A percentile compares a stretch with the other conserved stretches of the same genome.
phyloP scores from a whole-genome alignment of 1,284 basidiomycete genomes.

The Ustilago curta region DNA sequence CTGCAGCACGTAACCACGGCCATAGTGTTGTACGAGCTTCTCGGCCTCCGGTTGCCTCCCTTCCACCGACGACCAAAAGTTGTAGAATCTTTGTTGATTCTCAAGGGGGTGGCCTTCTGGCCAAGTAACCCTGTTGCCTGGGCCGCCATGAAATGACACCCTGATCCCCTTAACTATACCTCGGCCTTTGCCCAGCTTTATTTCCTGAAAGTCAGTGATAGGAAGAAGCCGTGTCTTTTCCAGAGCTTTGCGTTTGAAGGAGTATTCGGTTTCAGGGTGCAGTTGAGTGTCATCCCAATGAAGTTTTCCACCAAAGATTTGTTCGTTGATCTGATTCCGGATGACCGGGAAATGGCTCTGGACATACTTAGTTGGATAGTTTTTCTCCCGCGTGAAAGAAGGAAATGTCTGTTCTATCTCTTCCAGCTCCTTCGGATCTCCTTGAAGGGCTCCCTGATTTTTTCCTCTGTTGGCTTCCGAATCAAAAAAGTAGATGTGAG shows the following conservation, averaged over 20 bases:
- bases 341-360: too few relatives aligned
- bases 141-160: neutral
- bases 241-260: neutral
- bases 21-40: neutral
- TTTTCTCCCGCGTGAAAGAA: too few relatives aligned
- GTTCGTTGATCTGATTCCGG: neutral
- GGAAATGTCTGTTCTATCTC: too few relatives aligned
- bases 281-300: neutral
- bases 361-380: too few relatives aligned
- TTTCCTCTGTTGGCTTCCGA: too few relatives aligned
- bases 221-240: neutral
- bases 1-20: neutral
- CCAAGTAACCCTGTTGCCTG: neutral
- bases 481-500: too few relatives aligned
- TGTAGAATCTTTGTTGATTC: neutral
- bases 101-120: neutral
- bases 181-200: neutral
- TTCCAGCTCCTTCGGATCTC: too few relatives aligned
- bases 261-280: too few relatives aligned
- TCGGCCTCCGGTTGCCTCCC: neutral
- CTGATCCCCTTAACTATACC: neutral
- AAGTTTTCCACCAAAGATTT: neutral
- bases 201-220: neutral
- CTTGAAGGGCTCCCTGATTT: too few relatives aligned
- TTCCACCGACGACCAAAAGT: neutral